Base-by-base conservation (phyloP, 306 rosid species). In the Trifolium repens region DNA sequence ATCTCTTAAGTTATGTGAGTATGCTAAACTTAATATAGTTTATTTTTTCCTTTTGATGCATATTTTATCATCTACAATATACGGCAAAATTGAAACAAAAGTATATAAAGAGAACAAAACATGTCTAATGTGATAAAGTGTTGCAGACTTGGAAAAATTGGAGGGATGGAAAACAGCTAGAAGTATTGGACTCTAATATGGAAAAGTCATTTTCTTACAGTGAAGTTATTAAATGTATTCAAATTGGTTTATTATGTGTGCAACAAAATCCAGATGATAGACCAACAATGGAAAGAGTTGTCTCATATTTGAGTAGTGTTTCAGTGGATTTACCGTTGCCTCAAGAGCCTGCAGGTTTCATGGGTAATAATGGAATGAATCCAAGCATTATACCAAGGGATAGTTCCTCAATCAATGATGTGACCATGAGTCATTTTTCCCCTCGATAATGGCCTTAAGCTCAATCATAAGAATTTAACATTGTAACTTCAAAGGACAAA, bases 1-100 rank as follows among this genome's bases (percentile, higher is more conserved):
- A 26, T 54, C 71, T 67, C 71, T 67, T 67, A 4, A 67, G 22
- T 12, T 13, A 22, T 43, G 71, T 67, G 54, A 67, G 71, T 67
- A 26, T 22, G 15, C 16, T 46, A 13, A 46, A 13, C 16, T 13
- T 46, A 11, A 44, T 44, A 10, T 3, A 44, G 5, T 44, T 44
- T n/a, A 44, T 44, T 11, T 44, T 44, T 13, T 14, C n/a, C 15
- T 10, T 44, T 44, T 3, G 1, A 44, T 44, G 49, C 13, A 11
- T 43, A 43, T 43, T 42, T 43, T 12, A 43, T 42, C 14, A 42
- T 43, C 4, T 43, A 11, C 4, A 3, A 2, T 2, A 0, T 35
- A 35, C 39, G 7, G 7, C 39, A 5, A 35, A 35, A 35, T 35
- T 35, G 39, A 35, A 5, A 7, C 39, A 35, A 35, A 35, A 35